phyloP scores from a whole-genome alignment of 2,329 filamentous ascomycete species.

The Falciphora oryzae region DNA sequence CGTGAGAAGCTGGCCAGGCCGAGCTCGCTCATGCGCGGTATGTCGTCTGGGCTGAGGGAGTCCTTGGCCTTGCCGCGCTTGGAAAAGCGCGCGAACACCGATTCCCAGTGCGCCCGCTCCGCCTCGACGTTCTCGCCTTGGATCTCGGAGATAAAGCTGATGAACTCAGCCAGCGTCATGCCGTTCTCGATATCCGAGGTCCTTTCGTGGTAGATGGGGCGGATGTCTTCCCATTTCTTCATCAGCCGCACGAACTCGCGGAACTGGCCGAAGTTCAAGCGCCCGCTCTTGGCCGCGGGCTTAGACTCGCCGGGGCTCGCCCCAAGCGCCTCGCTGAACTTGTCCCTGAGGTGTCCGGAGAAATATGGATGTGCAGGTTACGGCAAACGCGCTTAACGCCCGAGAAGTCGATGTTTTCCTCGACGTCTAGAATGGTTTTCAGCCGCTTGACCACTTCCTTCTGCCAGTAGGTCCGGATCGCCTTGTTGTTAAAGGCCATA shows the following conservation, averaged over 20 bases:
- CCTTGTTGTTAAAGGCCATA: conserved; percentile 77
- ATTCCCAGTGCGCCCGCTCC: conserved; percentile 62
- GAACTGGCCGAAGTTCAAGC: conserved; percentile 75
- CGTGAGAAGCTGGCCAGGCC: conserved; percentile 73
- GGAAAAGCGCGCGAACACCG: conserved; percentile 64
- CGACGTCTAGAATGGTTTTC: conserved; percentile 38
- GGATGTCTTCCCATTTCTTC: conserved; percentile 79
- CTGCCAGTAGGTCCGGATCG: conserved; percentile 79
- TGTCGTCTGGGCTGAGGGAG: conserved; percentile 15
- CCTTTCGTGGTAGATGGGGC: conserved; percentile 61
- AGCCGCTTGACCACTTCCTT: conserved; percentile 71
- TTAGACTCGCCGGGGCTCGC: conserved; percentile 12
- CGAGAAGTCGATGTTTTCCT: conserved; percentile 70
- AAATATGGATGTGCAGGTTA: conserved; percentile 87
- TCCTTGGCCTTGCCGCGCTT: conserved; percentile 50
- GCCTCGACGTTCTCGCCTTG: conserved; percentile 72
- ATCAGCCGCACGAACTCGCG: conserved; percentile 75
- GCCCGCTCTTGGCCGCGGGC: conserved; percentile 56
- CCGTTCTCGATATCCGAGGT: conserved; percentile 54
- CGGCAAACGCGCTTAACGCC: conserved; percentile 81
- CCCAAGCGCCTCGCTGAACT: conserved; percentile 59
- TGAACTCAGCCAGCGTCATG: conserved; percentile 67
- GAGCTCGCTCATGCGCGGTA: conserved; percentile 65
- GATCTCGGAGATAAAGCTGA: conserved; percentile 64
- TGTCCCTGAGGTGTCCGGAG: conserved; percentile 65